Evolutionary conservation across 2,329 filamentous ascomycete species (phyloP).

Genomic region (Apiospora rasikravindrae): DNA sequence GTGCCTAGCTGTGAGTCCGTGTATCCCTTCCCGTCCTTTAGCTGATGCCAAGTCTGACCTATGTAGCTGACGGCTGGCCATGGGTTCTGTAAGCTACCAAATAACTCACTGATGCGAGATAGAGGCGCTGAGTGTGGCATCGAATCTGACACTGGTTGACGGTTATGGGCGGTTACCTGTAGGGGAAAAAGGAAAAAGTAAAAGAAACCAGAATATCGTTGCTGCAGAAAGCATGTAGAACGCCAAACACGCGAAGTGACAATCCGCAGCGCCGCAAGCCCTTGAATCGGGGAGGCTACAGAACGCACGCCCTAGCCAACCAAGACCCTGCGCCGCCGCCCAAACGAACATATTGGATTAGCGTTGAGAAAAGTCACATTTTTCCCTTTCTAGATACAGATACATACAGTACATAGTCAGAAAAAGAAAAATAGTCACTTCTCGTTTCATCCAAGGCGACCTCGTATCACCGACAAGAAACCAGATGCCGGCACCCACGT

Average conservation of each 20-base stretch:
- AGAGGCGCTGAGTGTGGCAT: constrained; percentile 5
- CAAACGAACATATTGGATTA: background rate
- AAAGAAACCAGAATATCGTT: no score
- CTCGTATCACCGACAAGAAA: constrained; percentile 1
- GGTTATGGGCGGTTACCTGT: background rate
- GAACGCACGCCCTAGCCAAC: background rate
- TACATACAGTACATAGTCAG: background rate
- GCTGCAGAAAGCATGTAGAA: background rate
- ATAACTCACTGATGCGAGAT: background rate
- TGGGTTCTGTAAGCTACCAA: background rate
- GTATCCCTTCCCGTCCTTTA: background rate
- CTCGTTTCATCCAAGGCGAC: constrained; percentile 2
- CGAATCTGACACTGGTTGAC: background rate
- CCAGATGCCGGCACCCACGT: constrained; percentile 9
- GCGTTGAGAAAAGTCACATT: background rate
- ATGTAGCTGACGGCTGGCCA: background rate
- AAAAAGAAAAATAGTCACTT: background rate
- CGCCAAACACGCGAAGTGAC: background rate
- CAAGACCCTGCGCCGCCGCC: background rate
- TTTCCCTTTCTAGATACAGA: background rate
- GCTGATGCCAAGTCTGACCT: background rate
- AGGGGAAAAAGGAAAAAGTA: no score
- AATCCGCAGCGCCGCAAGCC: no score
- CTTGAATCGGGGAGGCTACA: no score
- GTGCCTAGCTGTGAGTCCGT: background rate